Base-by-base conservation (phyloP, 2,329 filamentous ascomycete genomes). In the Neopestalotiopsis sp. region DNA sequence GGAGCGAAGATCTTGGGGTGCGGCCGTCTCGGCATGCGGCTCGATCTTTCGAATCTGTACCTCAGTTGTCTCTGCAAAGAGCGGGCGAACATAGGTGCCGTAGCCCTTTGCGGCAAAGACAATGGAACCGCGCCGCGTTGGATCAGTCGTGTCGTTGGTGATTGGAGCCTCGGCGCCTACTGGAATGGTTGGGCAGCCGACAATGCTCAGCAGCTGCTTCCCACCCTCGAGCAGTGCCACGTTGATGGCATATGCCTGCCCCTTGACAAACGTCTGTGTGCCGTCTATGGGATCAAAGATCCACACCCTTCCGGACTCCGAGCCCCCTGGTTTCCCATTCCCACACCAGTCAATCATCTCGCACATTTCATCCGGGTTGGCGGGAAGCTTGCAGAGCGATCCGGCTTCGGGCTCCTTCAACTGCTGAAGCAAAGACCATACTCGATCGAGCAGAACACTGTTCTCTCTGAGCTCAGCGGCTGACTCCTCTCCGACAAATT, bases 241-340 rank as follows among this genome's bases (percentile, higher is more conserved):
- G 69, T 89, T 89, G 76, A 89, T 85, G 68, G 86, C 88, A 71
- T 89, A 90, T 61, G 88, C 82, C 72, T 88, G 79, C 5, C 85
- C 83, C 12, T 80, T 78, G 9, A 90, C 79, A 67, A 87, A 90
- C 0, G 86, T 88, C 77, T 86, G 84, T 2, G 88, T 90, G 7
- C 88, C 88, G 71, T 90, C 88, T 38, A 90, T 89, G 0, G 88
- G 88, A 72, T 90, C 88, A 72, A 90, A 89, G 0, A 90, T 82
- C 87, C 88, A 90, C 9, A 84, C 83, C 14, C 86, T 76, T 7
- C 82, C 83, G 1, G 75, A 74, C 1, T 68, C 67, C 3, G 64
- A 66, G 4, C 74, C 72, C 6, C 74, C 78, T 4, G 81, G 84
- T 17, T 75, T 75, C 30, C 81, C 81, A 24, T 78, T 72, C 38